A percentile compares a stretch with the other conserved stretches of the same genome.
These are phyloP conservation scores for Buxus sempervirens DNA, from an alignment of 164 flowering plant genomes.

Conservation along the genomic window DNA sequence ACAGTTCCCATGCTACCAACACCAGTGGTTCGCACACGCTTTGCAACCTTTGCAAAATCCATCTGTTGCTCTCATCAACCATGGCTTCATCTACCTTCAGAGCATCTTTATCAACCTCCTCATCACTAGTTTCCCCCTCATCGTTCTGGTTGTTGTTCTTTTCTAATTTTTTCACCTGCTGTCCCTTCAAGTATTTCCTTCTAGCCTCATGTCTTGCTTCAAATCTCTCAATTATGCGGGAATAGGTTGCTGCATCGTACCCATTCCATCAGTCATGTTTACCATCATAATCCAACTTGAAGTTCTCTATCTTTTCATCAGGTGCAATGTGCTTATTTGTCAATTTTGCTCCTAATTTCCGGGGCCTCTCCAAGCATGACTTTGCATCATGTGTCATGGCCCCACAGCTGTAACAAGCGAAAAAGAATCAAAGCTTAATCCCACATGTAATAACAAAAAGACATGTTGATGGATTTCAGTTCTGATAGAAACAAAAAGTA, in stretches of 20 bases:
- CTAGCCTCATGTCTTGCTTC: constrained; percentile 58
- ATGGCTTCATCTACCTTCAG: constrained; percentile 58
- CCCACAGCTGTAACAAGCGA: constrained; percentile 47
- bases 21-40: constrained; percentile 75
- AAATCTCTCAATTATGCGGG: constrained; percentile 44
- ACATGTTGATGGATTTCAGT: no score
- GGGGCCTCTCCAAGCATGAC: constrained; percentile 61
- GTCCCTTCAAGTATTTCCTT: constrained; percentile 44
- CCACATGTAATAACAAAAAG: no score
- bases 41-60: constrained; percentile 77
- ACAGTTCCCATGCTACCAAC: constrained; percentile 84
- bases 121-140: constrained; percentile 29
- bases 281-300: constrained; percentile 56
- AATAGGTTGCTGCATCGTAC: constrained; percentile 47
- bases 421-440: not conserved
- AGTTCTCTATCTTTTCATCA: constrained; percentile 55
- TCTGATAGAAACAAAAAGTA: not conserved
- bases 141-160: constrained; percentile 44
- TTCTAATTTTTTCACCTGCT: constrained; percentile 52
- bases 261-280: constrained; percentile 61
- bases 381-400: constrained; percentile 56
- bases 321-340: constrained; percentile 51
- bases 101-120: constrained; percentile 51
- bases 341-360: constrained; percentile 51
- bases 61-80: constrained; percentile 63